These are phyloP conservation scores for Beauveria scarabaeidicola DNA, from an alignment of 2,329 filamentous ascomycete genomes.

Conservation along the genomic window DNA sequence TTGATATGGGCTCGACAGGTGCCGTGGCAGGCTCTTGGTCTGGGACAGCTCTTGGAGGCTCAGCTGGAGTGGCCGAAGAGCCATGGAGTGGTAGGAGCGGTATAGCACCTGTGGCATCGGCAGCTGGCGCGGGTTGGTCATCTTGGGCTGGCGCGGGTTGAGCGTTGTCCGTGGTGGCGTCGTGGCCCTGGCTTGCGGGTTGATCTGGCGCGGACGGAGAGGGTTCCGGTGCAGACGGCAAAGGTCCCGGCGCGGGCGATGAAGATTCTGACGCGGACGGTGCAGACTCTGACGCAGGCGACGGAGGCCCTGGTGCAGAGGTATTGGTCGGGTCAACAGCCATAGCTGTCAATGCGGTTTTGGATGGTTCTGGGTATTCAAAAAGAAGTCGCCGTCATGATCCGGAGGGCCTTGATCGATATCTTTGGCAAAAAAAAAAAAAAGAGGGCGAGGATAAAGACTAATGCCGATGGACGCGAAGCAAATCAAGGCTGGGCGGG, in stretches of 20 bases:
- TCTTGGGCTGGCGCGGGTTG: background rate
- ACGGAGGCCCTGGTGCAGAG: background rate
- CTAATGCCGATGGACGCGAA: background rate
- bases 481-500: background rate
- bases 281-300: background rate
- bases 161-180: background rate
- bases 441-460: background rate
- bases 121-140: background rate
- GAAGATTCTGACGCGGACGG: background rate
- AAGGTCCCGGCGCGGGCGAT: background rate
- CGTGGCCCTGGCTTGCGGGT: background rate
- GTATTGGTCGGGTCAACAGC: background rate
- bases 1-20: background rate
- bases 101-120: background rate
- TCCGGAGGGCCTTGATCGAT: background rate
- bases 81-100: background rate
- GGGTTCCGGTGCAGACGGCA: background rate
- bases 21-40: background rate
- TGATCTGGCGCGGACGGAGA: background rate
- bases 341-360: background rate
- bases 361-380: background rate
- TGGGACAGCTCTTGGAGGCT: background rate
- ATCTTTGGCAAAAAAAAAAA: background rate
- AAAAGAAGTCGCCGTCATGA: background rate
- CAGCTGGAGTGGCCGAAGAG: constrained; percentile 9